Evolutionary conservation across 2,329 filamentous ascomycete genomes (phyloP).

Genomic region (Fusarium tupiense): DNA sequence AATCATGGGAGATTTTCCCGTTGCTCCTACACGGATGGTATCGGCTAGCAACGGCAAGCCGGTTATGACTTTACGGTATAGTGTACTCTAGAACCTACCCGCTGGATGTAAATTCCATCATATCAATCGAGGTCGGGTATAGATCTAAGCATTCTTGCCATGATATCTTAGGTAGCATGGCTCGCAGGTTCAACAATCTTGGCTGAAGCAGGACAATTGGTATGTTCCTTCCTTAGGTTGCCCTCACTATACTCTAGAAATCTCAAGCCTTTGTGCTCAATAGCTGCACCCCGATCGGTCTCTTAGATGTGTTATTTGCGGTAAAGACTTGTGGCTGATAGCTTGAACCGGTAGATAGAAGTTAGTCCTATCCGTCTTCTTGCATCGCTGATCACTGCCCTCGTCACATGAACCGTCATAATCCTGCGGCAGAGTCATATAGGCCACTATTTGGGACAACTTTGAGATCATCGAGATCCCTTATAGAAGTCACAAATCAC

Average conservation of each 20-base stretch:
- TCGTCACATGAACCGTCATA: rapidly evolving
- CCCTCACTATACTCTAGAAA: too few species aligned
- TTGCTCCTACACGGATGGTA: not conserved
- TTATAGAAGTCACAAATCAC: not conserved
- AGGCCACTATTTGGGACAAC: rapidly evolving
- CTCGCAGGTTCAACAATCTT: rapidly evolving
- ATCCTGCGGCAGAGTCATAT: not conserved
- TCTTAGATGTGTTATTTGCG: too few species aligned
- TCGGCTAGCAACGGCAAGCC: not conserved
- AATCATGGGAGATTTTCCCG: not conserved
- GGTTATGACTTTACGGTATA: too few species aligned
- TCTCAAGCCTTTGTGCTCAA: rapidly evolving
- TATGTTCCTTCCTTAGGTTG: not conserved
- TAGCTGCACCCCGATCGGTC: too few species aligned
- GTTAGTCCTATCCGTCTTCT: rapidly evolving
- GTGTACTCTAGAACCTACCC: rapidly evolving
- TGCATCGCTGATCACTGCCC: rapidly evolving
- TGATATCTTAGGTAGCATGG: rapidly evolving
- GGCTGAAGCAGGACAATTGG: not conserved
- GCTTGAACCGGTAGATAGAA: too few species aligned
- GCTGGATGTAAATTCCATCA: not conserved
- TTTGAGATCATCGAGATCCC: not conserved
- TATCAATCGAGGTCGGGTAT: too few species aligned
- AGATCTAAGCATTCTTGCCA: rapidly evolving
- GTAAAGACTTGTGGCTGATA: rapidly evolving